A percentile compares a stretch with the other conserved stretches of the same genome.
phyloP scores from a whole-genome alignment of 2,329 filamentous ascomycete genomes.

The Fusarium luffae region DNA sequence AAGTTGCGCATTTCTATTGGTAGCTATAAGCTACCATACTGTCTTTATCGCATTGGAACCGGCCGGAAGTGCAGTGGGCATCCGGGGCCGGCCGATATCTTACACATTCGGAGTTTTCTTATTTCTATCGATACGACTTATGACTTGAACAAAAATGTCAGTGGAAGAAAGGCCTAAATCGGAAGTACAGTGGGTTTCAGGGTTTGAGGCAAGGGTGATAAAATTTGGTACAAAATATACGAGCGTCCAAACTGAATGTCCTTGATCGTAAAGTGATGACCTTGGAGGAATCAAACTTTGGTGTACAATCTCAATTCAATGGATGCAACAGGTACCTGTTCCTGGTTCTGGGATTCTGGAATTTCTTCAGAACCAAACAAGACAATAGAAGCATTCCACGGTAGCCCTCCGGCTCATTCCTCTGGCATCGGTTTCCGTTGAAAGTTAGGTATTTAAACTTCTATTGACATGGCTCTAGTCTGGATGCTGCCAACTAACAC shows the following conservation, averaged over 20 bases:
- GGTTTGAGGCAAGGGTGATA: slow-evolving; percentile 23
- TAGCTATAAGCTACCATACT: not conserved
- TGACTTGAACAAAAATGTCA: slow-evolving; percentile 31
- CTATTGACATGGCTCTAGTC: not conserved
- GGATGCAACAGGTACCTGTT: not conserved
- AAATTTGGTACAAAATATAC: not conserved
- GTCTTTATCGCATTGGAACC: not conserved
- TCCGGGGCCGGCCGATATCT: slow-evolving; percentile 17
- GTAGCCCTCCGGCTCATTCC: slow-evolving; percentile 6
- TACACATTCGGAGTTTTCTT: slow-evolving; percentile 1
- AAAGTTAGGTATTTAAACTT: not conserved
- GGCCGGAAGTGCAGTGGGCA: slow-evolving; percentile 44
- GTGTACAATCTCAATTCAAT: not conserved
- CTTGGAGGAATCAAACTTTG: not conserved
- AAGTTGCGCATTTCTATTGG: not conserved
- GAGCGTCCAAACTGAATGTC: not conserved
- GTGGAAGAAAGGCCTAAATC: not conserved
- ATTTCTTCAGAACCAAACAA: not conserved
- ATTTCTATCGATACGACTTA: slow-evolving; percentile 22
- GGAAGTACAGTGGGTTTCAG: slow-evolving; percentile 46
- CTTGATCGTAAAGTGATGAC: not conserved
- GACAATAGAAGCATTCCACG: not conserved
- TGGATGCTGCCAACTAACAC: not conserved
- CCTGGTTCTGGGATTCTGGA: not conserved
- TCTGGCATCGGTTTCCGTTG: not conserved